Evolutionary conservation across 305 asterid genomes (phyloP).

Genomic region (Fraxinus albicans): DNA sequence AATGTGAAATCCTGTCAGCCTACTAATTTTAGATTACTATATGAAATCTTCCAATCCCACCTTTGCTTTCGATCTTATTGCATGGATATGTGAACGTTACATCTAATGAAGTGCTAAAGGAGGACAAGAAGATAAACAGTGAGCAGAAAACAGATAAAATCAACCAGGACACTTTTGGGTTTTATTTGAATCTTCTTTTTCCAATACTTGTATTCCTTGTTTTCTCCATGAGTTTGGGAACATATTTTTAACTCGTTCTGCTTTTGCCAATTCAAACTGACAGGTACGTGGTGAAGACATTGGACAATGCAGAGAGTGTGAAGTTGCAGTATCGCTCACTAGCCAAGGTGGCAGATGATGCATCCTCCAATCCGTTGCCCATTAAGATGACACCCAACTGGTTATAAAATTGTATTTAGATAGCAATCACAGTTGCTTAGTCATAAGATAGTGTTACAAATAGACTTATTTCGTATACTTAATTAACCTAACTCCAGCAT

Average conservation of each 20-base stretch:
- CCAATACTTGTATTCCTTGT: neutral
- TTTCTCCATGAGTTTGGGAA: neutral
- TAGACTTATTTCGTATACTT: neutral
- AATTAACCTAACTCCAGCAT: neutral
- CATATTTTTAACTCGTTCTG: neutral
- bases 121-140: neutral
- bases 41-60: neutral
- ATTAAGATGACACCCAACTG: slow-evolving; percentile 52
- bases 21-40: neutral
- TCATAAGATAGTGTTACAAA: neutral
- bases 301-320: slow-evolving; percentile 98
- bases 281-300: slow-evolving; percentile 95
- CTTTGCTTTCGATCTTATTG: neutral
- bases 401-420: slow-evolving; percentile 38
- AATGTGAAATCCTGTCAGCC: neutral
- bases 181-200: neutral
- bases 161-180: neutral
- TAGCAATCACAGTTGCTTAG: neutral
- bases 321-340: slow-evolving; percentile 92
- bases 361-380: slow-evolving; percentile 49
- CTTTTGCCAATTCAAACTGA: slow-evolving; percentile 3
- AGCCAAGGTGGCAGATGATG: slow-evolving; percentile 58
- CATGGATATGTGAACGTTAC: neutral
- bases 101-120: neutral
- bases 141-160: neutral